phyloP scores from a whole-genome alignment of 768 basidiomycete species.

The Suillus brevipes region DNA sequence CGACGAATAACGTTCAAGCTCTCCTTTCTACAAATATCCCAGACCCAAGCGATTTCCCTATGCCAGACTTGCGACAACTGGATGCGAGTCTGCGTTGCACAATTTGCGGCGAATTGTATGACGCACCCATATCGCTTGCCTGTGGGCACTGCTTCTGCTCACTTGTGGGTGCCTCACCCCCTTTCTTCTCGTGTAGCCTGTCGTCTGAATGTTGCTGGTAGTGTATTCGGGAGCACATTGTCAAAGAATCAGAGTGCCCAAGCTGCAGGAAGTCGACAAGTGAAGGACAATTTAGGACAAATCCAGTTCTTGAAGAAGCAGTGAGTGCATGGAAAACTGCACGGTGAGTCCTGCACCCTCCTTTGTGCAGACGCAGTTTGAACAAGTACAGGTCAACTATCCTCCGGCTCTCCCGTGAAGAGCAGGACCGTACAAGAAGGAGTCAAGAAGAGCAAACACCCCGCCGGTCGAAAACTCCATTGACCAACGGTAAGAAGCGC shows the following conservation, averaged over 20 bases:
- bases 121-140: slow-evolving; percentile 67
- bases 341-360: slow-evolving; percentile 46
- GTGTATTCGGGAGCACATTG: slow-evolving; percentile 69
- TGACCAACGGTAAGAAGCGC: slow-evolving; percentile 36
- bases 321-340: slow-evolving; percentile 70
- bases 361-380: neutral
- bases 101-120: slow-evolving; percentile 75
- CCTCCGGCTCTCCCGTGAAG: slow-evolving; percentile 41
- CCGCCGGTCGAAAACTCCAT: slow-evolving; percentile 16
- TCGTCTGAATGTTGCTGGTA: slow-evolving; percentile 29
- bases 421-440: slow-evolving; percentile 22
- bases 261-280: slow-evolving; percentile 58
- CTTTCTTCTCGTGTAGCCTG: slow-evolving; percentile 1
- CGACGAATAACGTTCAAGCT: slow-evolving; percentile 28
- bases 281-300: slow-evolving; percentile 66
- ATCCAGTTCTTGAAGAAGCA: slow-evolving; percentile 68
- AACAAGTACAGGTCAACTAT: slow-evolving; percentile 40
- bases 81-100: slow-evolving; percentile 70
- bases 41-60: slow-evolving; percentile 74
- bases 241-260: slow-evolving; percentile 68
- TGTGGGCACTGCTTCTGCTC: slow-evolving; percentile 89
- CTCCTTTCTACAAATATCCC: slow-evolving; percentile 40
- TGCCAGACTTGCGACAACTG: slow-evolving; percentile 56
- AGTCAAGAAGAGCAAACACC: slow-evolving; percentile 18
- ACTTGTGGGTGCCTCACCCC: slow-evolving; percentile 43